Evolutionary conservation across 176 grass and related monocot species (phyloP).

Genomic region (Triticum turgidum): DNA sequence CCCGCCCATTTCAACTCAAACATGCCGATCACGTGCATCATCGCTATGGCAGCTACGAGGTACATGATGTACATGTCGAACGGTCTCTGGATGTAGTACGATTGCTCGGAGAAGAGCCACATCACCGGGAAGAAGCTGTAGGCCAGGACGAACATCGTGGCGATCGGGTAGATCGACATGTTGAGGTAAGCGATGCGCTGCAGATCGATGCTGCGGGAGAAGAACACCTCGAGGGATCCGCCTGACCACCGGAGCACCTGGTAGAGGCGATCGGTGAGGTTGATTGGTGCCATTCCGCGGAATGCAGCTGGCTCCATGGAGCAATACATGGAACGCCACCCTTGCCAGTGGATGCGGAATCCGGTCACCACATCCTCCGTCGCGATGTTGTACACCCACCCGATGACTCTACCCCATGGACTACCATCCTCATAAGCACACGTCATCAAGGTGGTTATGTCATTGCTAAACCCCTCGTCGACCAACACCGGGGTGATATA

Average conservation of each 20-base stretch:
- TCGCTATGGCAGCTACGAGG: constrained; percentile 7
- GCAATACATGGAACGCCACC: no score
- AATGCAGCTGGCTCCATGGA: no score
- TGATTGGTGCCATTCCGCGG: no score
- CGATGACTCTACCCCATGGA: no score
- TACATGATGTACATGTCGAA: constrained; percentile 30
- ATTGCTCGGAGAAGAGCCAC: constrained; percentile 45
- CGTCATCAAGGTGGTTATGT: neutral
- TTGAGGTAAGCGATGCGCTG: constrained; percentile 48
- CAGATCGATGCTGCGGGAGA: constrained; percentile 17
- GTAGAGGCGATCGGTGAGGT: no score
- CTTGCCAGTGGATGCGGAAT: no score
- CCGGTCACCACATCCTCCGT: no score
- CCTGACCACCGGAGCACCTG: no score
- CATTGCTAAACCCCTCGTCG: neutral
- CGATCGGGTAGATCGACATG: constrained; percentile 44
- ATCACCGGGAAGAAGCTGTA: constrained; percentile 47
- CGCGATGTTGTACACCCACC: no score
- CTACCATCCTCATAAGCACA: no score
- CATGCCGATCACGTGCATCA: constrained; percentile 49
- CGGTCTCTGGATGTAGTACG: constrained; percentile 39
- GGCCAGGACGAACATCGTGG: constrained; percentile 38
- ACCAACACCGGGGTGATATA: neutral
- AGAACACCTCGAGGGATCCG: no score
- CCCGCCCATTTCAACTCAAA: constrained; percentile 44